Base-by-base conservation (phyloP, 768 basidiomycete genomes). In the Mycena galericulata region DNA sequence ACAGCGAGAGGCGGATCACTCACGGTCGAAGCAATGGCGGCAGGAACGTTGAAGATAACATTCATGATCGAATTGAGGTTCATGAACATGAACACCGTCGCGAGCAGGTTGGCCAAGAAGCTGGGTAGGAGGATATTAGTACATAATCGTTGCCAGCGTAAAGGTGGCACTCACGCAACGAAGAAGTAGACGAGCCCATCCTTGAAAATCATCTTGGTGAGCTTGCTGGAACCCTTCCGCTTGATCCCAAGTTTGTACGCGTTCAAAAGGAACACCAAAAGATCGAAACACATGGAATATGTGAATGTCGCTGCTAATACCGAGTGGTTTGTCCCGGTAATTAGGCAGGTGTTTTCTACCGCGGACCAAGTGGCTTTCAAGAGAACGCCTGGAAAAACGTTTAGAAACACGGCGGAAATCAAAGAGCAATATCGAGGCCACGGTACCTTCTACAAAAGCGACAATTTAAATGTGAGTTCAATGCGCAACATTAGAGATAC, bases 181-280 rank as follows among this genome's bases (percentile, higher is more conserved):
- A 94, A 78, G 80, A 94, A 94, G 79, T 86, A 94, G 60, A 92
- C 87, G 14, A 94, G 78, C 22, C 92, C 92, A 63, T 93, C 91
- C 17, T 84, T 79, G 75, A 92, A 93, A 32, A 94, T 88, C 81
- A 93, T 82, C 32, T 84, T 83, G 26, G 87, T 83, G 17, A 93
- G 85, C 55, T 83, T 83, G 71, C 84, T 87, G 40, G 78, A 75
- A 22, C 76, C 79, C 68, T 47, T 71, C 40, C 70, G 67, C 14
- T 75, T 60, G 1, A 80, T 76, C 11, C 81, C 68, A 26, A 93
- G 84, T 74, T 90, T 92, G 77, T 86, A 88, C 15, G 84, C 86
- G 40, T 87, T 91, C 70, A 93, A 77, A 27, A 80, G 66, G 49
- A 92, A 82, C 41, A 92, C 89, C 30, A 85, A 65, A 24, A 91